Evolutionary conservation across 1,284 basidiomycete genomes (phyloP).

Genomic region (Boletus holoroseus): DNA sequence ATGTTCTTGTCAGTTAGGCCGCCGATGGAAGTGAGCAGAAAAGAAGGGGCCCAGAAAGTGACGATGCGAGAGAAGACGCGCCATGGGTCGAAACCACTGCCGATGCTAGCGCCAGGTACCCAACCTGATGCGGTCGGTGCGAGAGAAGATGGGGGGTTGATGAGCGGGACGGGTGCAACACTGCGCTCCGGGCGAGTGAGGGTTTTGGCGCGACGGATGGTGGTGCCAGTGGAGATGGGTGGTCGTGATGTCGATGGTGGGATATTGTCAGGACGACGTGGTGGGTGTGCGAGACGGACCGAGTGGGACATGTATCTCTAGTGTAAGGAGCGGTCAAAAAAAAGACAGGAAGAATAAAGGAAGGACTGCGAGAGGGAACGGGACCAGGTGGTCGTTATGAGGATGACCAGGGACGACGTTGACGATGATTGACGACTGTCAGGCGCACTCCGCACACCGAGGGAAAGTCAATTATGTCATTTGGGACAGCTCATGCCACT

Average conservation of each 20-base stretch:
- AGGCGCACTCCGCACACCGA: no score
- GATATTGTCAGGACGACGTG: slow-evolving; percentile 44
- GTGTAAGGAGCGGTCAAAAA: neutral
- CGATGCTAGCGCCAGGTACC: slow-evolving; percentile 28
- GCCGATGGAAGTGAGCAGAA: slow-evolving; percentile 67
- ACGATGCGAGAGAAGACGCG: slow-evolving; percentile 71
- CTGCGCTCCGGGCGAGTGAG: slow-evolving; percentile 93
- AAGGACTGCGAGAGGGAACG: slow-evolving; percentile 1
- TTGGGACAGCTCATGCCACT: neutral
- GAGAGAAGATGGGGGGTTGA: slow-evolving; percentile 62
- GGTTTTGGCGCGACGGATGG: slow-evolving; percentile 84
- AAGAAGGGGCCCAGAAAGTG: slow-evolving; percentile 89
- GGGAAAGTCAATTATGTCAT: slow-evolving; percentile 3
- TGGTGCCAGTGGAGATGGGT: slow-evolving; percentile 50
- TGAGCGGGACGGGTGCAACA: slow-evolving; percentile 89
- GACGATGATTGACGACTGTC: neutral
- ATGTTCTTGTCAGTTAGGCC: slow-evolving; percentile 77
- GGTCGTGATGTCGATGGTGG: slow-evolving; percentile 57
- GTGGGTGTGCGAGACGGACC: slow-evolving; percentile 47
- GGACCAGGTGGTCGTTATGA: neutral
- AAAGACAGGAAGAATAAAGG: slow-evolving; percentile 5
- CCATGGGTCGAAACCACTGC: slow-evolving; percentile 70
- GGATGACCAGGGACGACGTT: slow-evolving; percentile 5
- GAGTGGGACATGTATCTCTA: slow-evolving; percentile 38
- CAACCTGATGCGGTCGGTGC: slow-evolving; percentile 35